These are phyloP conservation scores for Lasiosphaeria hispida DNA, from an alignment of 495 filamentous ascomycete species.

Conservation along the genomic window DNA sequence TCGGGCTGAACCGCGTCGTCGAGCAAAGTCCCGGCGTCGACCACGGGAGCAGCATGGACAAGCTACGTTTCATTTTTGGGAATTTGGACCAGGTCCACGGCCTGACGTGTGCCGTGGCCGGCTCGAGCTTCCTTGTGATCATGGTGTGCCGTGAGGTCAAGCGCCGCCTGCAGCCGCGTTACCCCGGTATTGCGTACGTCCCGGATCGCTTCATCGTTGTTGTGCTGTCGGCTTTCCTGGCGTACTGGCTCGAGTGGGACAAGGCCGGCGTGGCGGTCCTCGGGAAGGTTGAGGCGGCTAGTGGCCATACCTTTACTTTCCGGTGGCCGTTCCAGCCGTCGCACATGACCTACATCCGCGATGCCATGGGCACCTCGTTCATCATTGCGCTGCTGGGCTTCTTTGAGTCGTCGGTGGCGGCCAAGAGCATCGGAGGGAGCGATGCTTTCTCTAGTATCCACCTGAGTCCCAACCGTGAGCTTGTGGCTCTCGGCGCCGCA, in stretches of 20 bases:
- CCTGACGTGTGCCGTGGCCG: slow-evolving; percentile 72
- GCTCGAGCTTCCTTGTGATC: slow-evolving; percentile 79
- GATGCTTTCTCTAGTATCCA: slow-evolving; percentile 68
- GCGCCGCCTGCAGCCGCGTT: slow-evolving; percentile 73
- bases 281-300: slow-evolving; percentile 70
- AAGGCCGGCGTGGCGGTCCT: slow-evolving; percentile 75
- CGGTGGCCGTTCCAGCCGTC: slow-evolving; percentile 76
- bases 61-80: slow-evolving; percentile 72
- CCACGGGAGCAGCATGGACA: slow-evolving; percentile 83
- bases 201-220: slow-evolving; percentile 93
- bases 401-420: slow-evolving; percentile 97
- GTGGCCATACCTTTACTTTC: slow-evolving; percentile 69
- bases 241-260: slow-evolving; percentile 80
- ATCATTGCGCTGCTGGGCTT: slow-evolving; percentile 93
- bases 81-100: slow-evolving; percentile 64
- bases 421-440: slow-evolving; percentile 73
- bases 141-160: slow-evolving; percentile 85
- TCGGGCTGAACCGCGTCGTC: slow-evolving; percentile 68
- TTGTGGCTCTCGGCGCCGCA: slow-evolving; percentile 86
- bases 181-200: slow-evolving; percentile 79
- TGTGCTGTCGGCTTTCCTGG: slow-evolving; percentile 76
- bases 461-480: slow-evolving; percentile 88
- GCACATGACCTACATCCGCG: slow-evolving; percentile 77
- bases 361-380: slow-evolving; percentile 87
- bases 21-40: slow-evolving; percentile 54